A percentile compares a stretch with the other conserved stretches of the same genome.
phyloP scores from a whole-genome alignment of 148 eudicot species.

The Vaccinium macrocarpon region DNA sequence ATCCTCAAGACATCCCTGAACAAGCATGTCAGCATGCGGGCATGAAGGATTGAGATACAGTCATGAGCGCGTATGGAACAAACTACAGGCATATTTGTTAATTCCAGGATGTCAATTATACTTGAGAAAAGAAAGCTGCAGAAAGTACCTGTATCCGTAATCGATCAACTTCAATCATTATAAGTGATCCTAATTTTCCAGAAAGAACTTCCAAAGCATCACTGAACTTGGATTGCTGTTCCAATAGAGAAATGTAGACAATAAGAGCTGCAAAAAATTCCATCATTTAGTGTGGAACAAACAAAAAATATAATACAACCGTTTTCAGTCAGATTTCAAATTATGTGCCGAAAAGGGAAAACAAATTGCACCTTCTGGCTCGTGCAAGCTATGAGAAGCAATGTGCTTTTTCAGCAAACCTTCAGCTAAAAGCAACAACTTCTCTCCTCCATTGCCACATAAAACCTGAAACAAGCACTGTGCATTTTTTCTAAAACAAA shows the following conservation, averaged over 20 bases:
- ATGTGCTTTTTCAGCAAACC: conserved; percentile 59
- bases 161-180: conserved; percentile 77
- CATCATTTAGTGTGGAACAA: conserved; percentile 21
- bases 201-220: conserved; percentile 86
- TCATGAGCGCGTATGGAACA: no score
- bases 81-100: neutral
- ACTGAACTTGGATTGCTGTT: conserved; percentile 74
- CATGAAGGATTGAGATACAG: neutral
- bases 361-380: conserved; percentile 75
- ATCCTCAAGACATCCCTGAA: neutral
- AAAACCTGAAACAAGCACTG: conserved; percentile 46
- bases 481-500: neutral
- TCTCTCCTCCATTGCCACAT: conserved; percentile 75
- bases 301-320: neutral
- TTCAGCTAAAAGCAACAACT: conserved; percentile 80
- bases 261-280: conserved; percentile 71
- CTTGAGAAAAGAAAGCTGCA: conserved; percentile 20
- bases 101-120: neutral
- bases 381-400: conserved; percentile 67
- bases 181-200: conserved; percentile 77
- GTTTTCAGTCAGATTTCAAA: neutral
- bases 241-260: conserved; percentile 79
- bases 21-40: neutral
- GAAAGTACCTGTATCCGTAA: conserved; percentile 80
- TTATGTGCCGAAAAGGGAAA: neutral